Percentiles rank a stretch among this genome's conserved stretches.
Conservation (phyloP, 2,329 filamentous ascomycete species). For the Mycosphaerella sp. region DNA sequence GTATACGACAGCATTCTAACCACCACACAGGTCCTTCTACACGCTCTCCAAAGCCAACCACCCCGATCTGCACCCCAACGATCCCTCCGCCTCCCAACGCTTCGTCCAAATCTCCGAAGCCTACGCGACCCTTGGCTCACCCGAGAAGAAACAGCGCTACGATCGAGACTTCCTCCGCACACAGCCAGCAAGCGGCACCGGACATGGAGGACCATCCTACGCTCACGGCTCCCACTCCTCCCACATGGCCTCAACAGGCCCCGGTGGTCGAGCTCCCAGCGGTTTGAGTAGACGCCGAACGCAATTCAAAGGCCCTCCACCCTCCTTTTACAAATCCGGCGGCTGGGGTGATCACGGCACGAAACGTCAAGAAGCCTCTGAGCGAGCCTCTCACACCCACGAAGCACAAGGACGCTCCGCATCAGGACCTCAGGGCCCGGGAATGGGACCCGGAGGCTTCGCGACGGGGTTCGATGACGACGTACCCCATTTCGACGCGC, state of each 20-base stretch:
- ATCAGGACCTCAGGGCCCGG: constrained; percentile 16
- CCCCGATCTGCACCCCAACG: constrained; percentile 77
- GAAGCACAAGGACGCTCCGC: constrained; percentile 24
- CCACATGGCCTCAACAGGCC: constrained; percentile 44
- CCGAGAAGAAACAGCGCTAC: constrained; percentile 70
- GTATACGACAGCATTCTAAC: background rate
- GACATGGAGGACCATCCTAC: constrained; percentile 33
- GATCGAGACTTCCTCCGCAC: constrained; percentile 59
- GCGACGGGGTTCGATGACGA: constrained; percentile 50
- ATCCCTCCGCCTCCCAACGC: constrained; percentile 63
- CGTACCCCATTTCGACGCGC: constrained; percentile 72
- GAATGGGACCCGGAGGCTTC: constrained; percentile 47
- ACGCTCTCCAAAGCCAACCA: constrained; percentile 84
- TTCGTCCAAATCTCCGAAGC: constrained; percentile 48
- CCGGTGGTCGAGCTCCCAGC: constrained; percentile 69
- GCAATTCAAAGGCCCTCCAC: constrained; percentile 77
- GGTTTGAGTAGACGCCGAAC: constrained; percentile 72
- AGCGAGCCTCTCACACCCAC: constrained; percentile 27
- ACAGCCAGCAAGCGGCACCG: constrained; percentile 27
- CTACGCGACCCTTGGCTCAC: constrained; percentile 39
- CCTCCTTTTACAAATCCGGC: constrained; percentile 76
- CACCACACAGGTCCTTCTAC: constrained; percentile 57
- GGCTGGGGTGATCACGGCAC: constrained; percentile 64
- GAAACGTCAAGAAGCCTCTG: constrained; percentile 48
- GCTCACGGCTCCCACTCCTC: constrained; percentile 48